Evolutionary conservation across 768 basidiomycete species (phyloP).

Genomic region (Collybiopsis luxurians): DNA sequence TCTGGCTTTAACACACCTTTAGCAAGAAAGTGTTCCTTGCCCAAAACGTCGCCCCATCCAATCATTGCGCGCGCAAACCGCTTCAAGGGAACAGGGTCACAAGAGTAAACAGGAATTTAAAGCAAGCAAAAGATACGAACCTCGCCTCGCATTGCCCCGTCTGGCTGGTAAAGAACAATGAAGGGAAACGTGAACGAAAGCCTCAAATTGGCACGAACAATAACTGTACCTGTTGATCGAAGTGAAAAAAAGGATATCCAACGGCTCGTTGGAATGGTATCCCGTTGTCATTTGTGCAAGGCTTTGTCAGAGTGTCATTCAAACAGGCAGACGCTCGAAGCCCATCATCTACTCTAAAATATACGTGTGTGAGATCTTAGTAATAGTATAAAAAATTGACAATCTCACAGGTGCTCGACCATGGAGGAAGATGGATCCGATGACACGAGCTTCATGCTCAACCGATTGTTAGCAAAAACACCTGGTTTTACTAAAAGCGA

Average conservation of each 20-base stretch:
- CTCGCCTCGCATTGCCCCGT: conserved; percentile 12
- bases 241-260: conserved; percentile 16
- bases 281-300: conserved; percentile 6
- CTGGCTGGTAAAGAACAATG: conserved; percentile 6
- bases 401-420: conserved; percentile 21
- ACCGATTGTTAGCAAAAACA: conserved; percentile 40
- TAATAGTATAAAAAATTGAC: background rate
- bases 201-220: background rate
- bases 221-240: conserved; percentile 11
- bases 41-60: conserved; percentile 26
- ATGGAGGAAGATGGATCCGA: conserved; percentile 25
- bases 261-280: conserved; percentile 15
- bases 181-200: background rate
- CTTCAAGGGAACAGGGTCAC: background rate
- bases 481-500: conserved; percentile 26
- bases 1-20: conserved; percentile 17
- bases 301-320: conserved; percentile 31
- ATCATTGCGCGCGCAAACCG: conserved; percentile 29
- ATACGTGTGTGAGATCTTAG: background rate
- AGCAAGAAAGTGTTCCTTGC: conserved; percentile 23
- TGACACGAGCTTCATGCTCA: conserved; percentile 32
- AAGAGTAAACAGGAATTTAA: background rate
- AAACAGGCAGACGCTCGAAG: conserved; percentile 23
- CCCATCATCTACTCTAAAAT: conserved; percentile 15
- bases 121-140: conserved; percentile 1